phyloP scores from a whole-genome alignment of 2,329 filamentous ascomycete genomes.

The Cercospora zeae-maydis region DNA sequence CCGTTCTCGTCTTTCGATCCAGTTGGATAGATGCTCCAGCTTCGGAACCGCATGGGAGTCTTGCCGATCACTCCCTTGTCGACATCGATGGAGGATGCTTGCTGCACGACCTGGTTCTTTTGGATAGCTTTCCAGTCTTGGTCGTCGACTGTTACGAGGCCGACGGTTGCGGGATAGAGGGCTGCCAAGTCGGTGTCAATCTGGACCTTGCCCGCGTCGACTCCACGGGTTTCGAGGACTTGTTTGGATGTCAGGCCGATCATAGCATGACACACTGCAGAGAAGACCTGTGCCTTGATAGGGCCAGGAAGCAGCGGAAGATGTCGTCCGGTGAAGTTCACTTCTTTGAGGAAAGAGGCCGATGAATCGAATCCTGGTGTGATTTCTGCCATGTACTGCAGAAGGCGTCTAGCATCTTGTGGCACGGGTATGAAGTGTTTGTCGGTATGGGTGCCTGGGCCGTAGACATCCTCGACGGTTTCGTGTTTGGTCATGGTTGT shows the following conservation, averaged over 20 bases:
- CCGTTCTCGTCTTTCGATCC: conserved; percentile 38
- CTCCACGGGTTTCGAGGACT: conserved; percentile 35
- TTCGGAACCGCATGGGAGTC: conserved; percentile 41
- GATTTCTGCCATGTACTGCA: conserved; percentile 37
- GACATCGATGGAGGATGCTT: conserved; percentile 31
- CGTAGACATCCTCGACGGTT: conserved; percentile 33
- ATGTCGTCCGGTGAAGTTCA: conserved; percentile 41
- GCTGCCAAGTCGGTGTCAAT: conserved; percentile 49
- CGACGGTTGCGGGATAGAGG: conserved; percentile 45
- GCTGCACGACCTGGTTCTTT: conserved; percentile 29
- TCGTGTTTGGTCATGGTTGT: conserved; percentile 15
- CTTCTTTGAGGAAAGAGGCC: conserved; percentile 33
- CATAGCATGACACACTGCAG: conserved; percentile 46
- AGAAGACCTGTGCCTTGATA: conserved; percentile 44
- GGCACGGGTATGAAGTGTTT: conserved; percentile 39
- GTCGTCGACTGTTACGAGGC: conserved; percentile 41
- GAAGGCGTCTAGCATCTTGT: conserved; percentile 40
- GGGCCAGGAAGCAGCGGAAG: conserved; percentile 44
- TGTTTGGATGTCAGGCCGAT: conserved; percentile 44
- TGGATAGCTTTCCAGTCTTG: conserved; percentile 33
- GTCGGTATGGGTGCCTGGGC: conserved; percentile 43
- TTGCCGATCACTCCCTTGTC: conserved; percentile 39
- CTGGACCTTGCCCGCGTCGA: conserved; percentile 32
- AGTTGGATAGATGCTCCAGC: conserved; percentile 49
- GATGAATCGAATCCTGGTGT: conserved; percentile 44